Base-by-base conservation (phyloP, 2,329 filamentous ascomycete genomes). In the Sphaerulina populicola region DNA sequence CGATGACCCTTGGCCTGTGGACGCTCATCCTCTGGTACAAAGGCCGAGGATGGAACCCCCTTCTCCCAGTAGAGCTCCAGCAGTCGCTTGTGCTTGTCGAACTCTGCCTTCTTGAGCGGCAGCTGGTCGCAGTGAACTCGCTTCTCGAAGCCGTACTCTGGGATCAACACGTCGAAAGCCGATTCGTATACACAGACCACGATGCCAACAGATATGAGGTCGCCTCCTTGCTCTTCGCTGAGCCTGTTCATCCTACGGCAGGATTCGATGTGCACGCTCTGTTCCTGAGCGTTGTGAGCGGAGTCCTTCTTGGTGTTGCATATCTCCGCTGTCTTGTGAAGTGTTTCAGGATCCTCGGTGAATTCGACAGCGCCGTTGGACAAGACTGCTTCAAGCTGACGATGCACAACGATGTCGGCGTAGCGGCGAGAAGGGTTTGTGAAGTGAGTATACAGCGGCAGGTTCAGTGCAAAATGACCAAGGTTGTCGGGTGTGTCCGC, bases 301-400 rank as follows among this genome's bases (percentile, higher is more conserved):
- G 90, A 97, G 68, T 98, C 93, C 71, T 97, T 98, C 82, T 97
- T 98, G 66, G 87, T 95, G 75, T 98, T 98, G 78, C 88, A 95
- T 61, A 88, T 82, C 71, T 98, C 93, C 7, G 90, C 86, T 45
- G 86, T 94, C 80, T 97, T 98, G 63, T 83, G 83, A 38, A 98
- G 76, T 51, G 77, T 83, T 66, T 98, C 93, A 54, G 93, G 70
- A 56, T 98, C 93, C 60, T 98, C 93, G 4, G 75, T 82, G 69
- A 93, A 96, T 64, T 96, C 89, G 43, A 87, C 77, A 56, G 83
- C 79, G 57, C 86, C 87, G 49, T 88, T 81, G 0, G 88, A 93
- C 35, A 98, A 77, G 45, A 88, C 82, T 53, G 86, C 79, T 66
- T 97, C 90, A 23, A 98, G 77, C 71, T 98, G 93, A 51, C 93